phyloP scores from a whole-genome alignment of 495 filamentous ascomycete species.

The Platismatia glauca region DNA sequence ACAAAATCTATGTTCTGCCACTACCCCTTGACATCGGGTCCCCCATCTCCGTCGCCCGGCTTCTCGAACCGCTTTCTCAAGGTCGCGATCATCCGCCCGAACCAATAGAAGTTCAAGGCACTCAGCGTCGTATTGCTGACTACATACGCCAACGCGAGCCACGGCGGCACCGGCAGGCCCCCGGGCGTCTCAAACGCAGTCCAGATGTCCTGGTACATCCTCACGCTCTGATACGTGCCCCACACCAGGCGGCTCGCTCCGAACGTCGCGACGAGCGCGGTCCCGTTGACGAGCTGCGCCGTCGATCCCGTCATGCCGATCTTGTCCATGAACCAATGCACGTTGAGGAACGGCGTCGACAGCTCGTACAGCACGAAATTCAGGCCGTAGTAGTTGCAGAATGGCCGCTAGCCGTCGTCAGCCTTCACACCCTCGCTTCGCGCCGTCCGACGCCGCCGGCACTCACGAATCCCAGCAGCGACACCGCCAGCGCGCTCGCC shows the following conservation, averaged over 20 bases:
- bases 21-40: not conserved
- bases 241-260: conserved; percentile 83
- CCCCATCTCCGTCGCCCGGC: conserved; percentile 16
- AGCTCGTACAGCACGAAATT: conserved; percentile 98
- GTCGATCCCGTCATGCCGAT: conserved; percentile 82
- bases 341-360: conserved; percentile 83
- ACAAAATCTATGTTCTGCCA: not conserved
- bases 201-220: conserved; percentile 78
- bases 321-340: conserved; percentile 99
- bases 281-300: conserved; percentile 79
- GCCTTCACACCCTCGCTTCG: not conserved
- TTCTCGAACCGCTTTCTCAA: conserved; percentile 73
- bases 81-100: conserved; percentile 87
- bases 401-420: conserved; percentile 57
- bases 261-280: conserved; percentile 58
- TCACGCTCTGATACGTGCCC: conserved; percentile 74
- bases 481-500: conserved; percentile 72
- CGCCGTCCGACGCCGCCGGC: not conserved
- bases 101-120: conserved; percentile 89
- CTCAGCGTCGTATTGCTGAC: conserved; percentile 70
- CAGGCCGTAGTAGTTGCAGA: conserved; percentile 84
- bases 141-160: conserved; percentile 73
- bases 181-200: conserved; percentile 41
- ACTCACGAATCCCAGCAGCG: conserved; percentile 85
- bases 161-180: conserved; percentile 49